A percentile compares a stretch with the other conserved stretches of the same genome.
phyloP scores from a whole-genome alignment of 495 filamentous ascomycete species.

The Talaromyces nanjingensis region DNA sequence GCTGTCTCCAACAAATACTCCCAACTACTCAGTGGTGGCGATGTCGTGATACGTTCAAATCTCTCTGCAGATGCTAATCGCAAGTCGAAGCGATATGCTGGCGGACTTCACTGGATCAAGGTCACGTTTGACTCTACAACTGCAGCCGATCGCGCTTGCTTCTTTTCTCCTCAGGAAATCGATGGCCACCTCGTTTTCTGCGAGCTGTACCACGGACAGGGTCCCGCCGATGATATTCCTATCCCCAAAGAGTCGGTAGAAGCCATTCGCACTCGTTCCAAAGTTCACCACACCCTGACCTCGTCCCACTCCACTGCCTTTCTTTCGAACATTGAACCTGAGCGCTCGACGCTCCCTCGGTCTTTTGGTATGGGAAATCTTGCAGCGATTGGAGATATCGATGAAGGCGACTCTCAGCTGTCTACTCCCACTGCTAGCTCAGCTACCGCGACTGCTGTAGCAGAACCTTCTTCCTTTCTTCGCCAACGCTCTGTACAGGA shows the following conservation, averaged over 20 bases:
- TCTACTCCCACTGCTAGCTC: conserved; percentile 50
- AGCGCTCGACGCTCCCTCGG: conserved; percentile 34
- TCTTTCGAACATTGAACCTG: conserved; percentile 33
- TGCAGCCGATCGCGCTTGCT: conserved; percentile 69
- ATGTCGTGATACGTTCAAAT: conserved; percentile 53
- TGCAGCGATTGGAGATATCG: conserved; percentile 15
- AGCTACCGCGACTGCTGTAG: conserved; percentile 49
- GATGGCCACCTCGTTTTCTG: conserved; percentile 71
- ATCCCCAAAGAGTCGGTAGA: conserved; percentile 42
- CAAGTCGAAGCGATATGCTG: conserved; percentile 67
- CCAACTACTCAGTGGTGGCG: conserved; percentile 52
- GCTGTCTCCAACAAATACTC: conserved; percentile 47
- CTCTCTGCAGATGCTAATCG: conserved; percentile 62
- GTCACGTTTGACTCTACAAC: conserved; percentile 80
- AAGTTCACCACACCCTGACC: conserved; percentile 14
- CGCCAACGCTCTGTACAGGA: conserved; percentile 23
- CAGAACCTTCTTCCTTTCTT: conserved; percentile 16
- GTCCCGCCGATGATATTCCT: conserved; percentile 58
- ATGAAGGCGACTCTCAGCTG: conserved; percentile 23
- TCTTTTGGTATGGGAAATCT: conserved; percentile 39
- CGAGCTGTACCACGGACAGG: conserved; percentile 65
- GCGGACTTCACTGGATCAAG: conserved; percentile 87
- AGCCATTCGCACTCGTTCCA: conserved; percentile 14
- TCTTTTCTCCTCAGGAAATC: conserved; percentile 68
- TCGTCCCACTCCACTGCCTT: conserved; percentile 29